phyloP scores from a whole-genome alignment of 116 monocot genomes.

The Trichopus zeylanicus region DNA sequence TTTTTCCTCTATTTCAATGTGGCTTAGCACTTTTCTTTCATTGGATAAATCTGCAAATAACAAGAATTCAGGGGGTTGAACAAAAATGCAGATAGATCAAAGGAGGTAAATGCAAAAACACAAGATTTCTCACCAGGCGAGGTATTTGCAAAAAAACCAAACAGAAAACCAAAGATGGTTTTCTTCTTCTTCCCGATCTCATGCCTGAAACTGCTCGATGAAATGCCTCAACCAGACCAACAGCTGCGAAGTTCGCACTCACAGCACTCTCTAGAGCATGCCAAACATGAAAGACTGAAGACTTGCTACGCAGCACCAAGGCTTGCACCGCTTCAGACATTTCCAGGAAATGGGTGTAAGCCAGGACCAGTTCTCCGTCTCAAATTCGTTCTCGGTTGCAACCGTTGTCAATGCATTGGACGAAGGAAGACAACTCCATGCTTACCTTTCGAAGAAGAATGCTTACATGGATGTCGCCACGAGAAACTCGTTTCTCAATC shows the following conservation, averaged over 20 bases:
- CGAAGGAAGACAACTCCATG: conserved; percentile 27
- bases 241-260: too few relatives aligned
- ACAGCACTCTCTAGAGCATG: too few relatives aligned
- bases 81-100: too few relatives aligned
- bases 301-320: background rate
- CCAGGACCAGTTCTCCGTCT: conserved; percentile 20
- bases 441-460: conserved; percentile 24
- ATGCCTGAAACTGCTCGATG: background rate
- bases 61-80: too few relatives aligned
- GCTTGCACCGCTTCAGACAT: conserved; percentile 1
- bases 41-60: too few relatives aligned
- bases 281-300: too few relatives aligned
- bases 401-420: conserved; percentile 8
- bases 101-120: too few relatives aligned
- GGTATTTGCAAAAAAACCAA: background rate
- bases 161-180: background rate
- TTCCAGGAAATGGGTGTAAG: conserved; percentile 9
- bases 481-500: conserved; percentile 19
- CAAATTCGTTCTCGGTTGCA: conserved; percentile 7
- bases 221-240: background rate
- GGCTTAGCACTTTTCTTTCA: too few relatives aligned
- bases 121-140: too few relatives aligned
- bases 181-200: background rate
- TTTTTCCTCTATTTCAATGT: too few relatives aligned
- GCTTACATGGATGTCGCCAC: conserved; percentile 19